Evolutionary conservation across 1,284 basidiomycete genomes (phyloP).

Genomic region (Fomitiporia mediterranea): DNA sequence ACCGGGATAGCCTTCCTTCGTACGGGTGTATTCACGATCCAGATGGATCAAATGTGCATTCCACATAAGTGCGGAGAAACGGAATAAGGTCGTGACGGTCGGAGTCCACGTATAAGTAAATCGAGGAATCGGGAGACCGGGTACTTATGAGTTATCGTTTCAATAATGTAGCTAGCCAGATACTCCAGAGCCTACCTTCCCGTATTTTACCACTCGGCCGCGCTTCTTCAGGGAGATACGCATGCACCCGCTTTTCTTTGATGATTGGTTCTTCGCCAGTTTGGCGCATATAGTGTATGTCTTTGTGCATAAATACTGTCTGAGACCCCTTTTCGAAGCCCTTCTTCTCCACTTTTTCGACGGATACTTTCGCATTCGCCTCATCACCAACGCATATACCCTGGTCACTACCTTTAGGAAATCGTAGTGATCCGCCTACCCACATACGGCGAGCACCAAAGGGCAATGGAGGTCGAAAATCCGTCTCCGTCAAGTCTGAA

Average conservation of each 20-base stretch:
- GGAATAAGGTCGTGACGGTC: conserved; percentile 68
- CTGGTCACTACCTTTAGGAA: not conserved
- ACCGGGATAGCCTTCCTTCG: conserved; percentile 72
- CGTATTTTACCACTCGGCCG: conserved; percentile 22
- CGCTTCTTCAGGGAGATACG: conserved; percentile 52
- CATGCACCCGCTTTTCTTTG: conserved; percentile 68
- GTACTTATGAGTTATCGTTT: conserved; percentile 34
- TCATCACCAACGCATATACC: conserved; percentile 42
- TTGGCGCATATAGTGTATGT: conserved; percentile 34
- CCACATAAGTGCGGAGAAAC: conserved; percentile 81
- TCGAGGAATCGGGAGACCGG: conserved; percentile 47
- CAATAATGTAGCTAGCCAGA: not conserved
- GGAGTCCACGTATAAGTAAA: conserved; percentile 66
- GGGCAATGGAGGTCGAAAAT: conserved; percentile 68
- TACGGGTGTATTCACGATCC: conserved; percentile 63
- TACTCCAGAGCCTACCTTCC: conserved; percentile 30
- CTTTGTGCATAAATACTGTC: conserved; percentile 78
- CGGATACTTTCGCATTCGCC: conserved; percentile 45
- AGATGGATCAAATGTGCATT: conserved; percentile 74
- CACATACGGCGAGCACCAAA: conserved; percentile 75
- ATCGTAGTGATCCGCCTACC: conserved; percentile 64
- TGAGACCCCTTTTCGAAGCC: conserved; percentile 51
- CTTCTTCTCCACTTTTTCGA: conserved; percentile 61
- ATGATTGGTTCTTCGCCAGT: conserved; percentile 44
- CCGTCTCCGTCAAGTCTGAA: conserved; percentile 66